A percentile compares a stretch with the other conserved stretches of the same genome.
Conservation (phyloP, 1,284 basidiomycete genomes). For the Cutaneotrichosporon spelunceum region DNA sequence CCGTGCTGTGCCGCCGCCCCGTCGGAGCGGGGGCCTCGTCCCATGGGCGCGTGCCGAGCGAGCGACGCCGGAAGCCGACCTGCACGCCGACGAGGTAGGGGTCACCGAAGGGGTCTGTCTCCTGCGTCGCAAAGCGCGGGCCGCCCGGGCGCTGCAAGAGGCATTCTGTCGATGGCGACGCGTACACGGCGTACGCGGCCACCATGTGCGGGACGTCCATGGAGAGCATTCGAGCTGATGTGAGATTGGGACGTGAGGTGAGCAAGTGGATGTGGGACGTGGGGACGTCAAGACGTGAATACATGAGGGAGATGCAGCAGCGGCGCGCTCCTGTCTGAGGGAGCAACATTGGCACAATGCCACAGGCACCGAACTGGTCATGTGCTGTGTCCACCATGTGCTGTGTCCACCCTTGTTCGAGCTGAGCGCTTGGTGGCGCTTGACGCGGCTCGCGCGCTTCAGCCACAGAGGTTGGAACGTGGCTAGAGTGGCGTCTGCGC, state of each 20-base stretch:
- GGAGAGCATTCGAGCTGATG: no score
- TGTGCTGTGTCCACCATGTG: no score
- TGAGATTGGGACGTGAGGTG: background rate
- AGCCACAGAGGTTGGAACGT: no score
- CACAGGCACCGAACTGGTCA: no score
- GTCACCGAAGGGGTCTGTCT: constrained; percentile 4
- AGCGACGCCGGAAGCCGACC: constrained; percentile 3
- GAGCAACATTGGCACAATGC: no score
- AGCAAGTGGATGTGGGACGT: background rate
- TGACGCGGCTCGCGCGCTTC: no score
- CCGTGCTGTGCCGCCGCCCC: background rate
- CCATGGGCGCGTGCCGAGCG: background rate
- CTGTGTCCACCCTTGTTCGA: no score
- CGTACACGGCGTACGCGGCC: background rate
- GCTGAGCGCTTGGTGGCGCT: no score
- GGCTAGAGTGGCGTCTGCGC: no score
- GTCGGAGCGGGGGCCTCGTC: background rate
- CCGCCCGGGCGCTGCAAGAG: background rate
- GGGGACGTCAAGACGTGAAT: background rate
- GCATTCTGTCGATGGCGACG: constrained; percentile 1
- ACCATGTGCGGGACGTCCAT: background rate
- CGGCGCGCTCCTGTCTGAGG: no score
- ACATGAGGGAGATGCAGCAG: no score
- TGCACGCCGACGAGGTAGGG: background rate
- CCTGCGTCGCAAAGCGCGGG: constrained; percentile 3